Evolutionary conservation across 1,139 yeast species (phyloP).

Genomic region (Hyphopichia buzzinii): DNA sequence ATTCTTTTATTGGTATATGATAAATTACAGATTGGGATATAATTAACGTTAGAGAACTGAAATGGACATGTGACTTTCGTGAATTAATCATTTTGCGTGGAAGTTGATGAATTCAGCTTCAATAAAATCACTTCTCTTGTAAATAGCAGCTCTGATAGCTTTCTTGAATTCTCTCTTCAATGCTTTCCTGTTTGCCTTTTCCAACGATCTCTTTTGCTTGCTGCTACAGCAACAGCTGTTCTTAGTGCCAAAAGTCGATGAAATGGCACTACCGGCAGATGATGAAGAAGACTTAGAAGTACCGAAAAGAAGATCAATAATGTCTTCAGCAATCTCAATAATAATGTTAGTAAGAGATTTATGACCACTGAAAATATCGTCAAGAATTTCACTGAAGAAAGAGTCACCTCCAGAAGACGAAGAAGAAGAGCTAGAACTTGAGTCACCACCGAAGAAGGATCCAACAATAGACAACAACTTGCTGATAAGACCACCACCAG

Average conservation of each 20-base stretch:
- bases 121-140: constrained; percentile 12
- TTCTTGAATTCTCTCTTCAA: constrained; percentile 17
- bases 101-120: constrained; percentile 9
- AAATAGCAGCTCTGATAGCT: constrained; percentile 16
- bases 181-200: constrained; percentile 12
- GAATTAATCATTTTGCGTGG: constrained; percentile 8
- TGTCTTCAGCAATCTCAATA: constrained; percentile 6
- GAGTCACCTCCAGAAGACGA: constrained; percentile 12
- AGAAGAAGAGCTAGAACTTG: constrained; percentile 10
- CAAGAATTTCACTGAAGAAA: constrained; percentile 7
- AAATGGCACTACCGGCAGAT: constrained; percentile 6
- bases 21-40: background rate
- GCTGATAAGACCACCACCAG: constrained; percentile 5
- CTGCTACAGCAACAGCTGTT: constrained; percentile 3
- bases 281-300: constrained; percentile 10
- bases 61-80: background rate
- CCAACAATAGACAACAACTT: constrained; percentile 5
- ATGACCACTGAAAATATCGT: constrained; percentile 10
- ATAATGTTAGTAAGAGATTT: constrained; percentile 9
- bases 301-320: constrained; percentile 17
- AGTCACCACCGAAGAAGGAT: constrained; percentile 6
- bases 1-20: background rate
- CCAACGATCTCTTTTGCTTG: constrained; percentile 14
- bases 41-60: background rate
- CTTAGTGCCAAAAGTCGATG: constrained; percentile 5